Percentiles rank a stretch among this genome's conserved stretches.
These are phyloP conservation scores for Cladosporium halotolerans DNA, from an alignment of 2,329 filamentous ascomycete species.

Conservation along the genomic window DNA sequence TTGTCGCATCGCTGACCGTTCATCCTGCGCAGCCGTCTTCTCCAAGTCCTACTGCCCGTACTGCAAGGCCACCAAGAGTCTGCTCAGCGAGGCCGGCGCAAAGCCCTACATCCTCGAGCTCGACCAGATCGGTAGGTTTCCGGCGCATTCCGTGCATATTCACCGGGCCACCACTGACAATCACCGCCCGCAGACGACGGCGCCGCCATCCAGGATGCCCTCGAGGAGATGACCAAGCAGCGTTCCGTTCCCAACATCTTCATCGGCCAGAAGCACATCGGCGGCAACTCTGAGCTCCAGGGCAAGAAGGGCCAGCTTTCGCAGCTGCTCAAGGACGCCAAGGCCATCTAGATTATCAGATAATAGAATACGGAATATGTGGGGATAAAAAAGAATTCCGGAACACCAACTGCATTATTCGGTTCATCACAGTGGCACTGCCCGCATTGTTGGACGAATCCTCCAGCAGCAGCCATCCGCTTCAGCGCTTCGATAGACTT, in stretches of 20 bases:
- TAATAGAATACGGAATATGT: neutral
- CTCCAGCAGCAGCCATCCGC: conserved; percentile 32
- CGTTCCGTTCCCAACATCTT: conserved; percentile 92
- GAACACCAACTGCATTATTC: too few relatives aligned
- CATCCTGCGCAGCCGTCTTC: conserved; percentile 67
- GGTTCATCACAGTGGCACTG: too few relatives aligned
- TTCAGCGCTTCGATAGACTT: conserved; percentile 37
- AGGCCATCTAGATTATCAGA: conserved; percentile 48
- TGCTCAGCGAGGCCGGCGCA: conserved; percentile 63
- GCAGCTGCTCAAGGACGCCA: conserved; percentile 56
- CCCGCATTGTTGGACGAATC: conserved; percentile 16
- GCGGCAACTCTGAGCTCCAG: conserved; percentile 88
- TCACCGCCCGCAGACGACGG: conserved; percentile 61
- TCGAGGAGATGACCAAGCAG: conserved; percentile 74
- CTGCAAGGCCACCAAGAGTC: conserved; percentile 72
- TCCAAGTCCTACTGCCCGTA: conserved; percentile 96
- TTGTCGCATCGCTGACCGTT: conserved; percentile 4
- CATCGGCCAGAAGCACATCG: conserved; percentile 86
- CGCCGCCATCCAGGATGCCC: conserved; percentile 71
- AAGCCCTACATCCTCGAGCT: conserved; percentile 75
- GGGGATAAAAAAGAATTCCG: too few relatives aligned
- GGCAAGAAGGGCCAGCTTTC: conserved; percentile 59
- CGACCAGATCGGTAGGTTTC: conserved; percentile 68
- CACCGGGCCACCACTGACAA: neutral
- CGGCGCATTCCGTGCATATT: neutral